A percentile compares a stretch with the other conserved stretches of the same genome.
phyloP scores from a whole-genome alignment of 495 filamentous ascomycete species.

The Penicillium coprophilum region DNA sequence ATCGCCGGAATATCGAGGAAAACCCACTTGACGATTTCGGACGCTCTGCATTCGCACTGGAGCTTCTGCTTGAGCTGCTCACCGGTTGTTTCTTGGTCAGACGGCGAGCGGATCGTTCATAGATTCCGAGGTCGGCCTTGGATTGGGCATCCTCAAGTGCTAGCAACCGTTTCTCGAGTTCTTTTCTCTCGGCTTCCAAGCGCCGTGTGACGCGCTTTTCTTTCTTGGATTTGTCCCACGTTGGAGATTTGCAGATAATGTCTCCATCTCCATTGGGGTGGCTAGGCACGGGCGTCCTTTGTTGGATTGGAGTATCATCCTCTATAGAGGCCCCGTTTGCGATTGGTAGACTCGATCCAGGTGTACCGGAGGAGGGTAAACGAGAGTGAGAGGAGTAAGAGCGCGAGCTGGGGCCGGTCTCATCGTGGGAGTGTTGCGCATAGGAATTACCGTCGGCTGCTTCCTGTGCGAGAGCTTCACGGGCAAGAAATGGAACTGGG shows the following conservation, averaged over 20 bases:
- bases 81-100: conserved; percentile 42
- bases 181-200: conserved; percentile 40
- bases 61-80: conserved; percentile 33
- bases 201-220: conserved; percentile 40
- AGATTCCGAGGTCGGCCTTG: conserved; percentile 17
- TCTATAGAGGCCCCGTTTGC: conserved; percentile 8
- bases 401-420: conserved; percentile 19
- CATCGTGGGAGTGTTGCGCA: conserved; percentile 11
- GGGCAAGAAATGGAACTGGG: conserved; percentile 1
- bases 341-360: conserved; percentile 24
- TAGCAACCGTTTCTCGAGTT: conserved; percentile 37
- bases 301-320: conserved; percentile 11
- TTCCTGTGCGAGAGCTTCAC: neutral
- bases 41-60: conserved; percentile 34
- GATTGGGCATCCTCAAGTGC: conserved; percentile 35
- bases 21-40: conserved; percentile 31
- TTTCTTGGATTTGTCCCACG: conserved; percentile 19
- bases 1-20: conserved; percentile 35
- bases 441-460: conserved; percentile 9
- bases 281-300: neutral
- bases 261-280: conserved; percentile 3
- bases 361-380: conserved; percentile 20
- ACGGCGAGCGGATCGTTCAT: conserved; percentile 32
- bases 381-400: conserved; percentile 23
- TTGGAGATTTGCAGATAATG: conserved; percentile 22